Percentiles rank a stretch among this genome's conserved stretches.
These are phyloP conservation scores for Solanum dulcamara DNA, from an alignment of 257 asterid genomes.

Conservation along the genomic window DNA sequence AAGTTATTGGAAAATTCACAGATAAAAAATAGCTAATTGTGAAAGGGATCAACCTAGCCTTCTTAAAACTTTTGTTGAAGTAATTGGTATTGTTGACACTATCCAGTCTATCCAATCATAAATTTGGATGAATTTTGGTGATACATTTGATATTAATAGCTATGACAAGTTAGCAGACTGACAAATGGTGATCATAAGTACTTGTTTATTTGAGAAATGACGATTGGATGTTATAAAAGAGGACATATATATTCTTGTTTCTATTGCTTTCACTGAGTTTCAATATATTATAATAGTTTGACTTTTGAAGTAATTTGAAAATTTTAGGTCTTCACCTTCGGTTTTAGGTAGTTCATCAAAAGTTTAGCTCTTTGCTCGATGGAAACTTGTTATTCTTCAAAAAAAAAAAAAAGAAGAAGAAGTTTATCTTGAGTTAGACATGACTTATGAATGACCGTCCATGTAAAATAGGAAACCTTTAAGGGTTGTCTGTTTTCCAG, in stretches of 20 bases:
- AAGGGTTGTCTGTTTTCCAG: no score
- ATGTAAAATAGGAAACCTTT: no score
- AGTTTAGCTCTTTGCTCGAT: not conserved
- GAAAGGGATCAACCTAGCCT: no score
- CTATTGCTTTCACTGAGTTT: not conserved
- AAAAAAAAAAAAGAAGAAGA: no score
- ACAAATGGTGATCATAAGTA: constrained; percentile 69
- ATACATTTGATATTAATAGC: constrained; percentile 31
- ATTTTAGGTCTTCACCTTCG: not conserved
- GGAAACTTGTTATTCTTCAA: not conserved
- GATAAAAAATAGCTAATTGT: constrained; percentile 58
- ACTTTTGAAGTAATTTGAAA: not conserved
- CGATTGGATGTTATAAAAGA: not conserved
- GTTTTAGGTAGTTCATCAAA: not conserved
- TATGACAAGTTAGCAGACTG: constrained; percentile 54
- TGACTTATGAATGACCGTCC: no score
- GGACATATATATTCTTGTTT: not conserved
- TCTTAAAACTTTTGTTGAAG: no score
- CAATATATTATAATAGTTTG: not conserved
- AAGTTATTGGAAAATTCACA: constrained; percentile 65
- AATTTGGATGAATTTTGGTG: constrained; percentile 77
- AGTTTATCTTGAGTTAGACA: no score
- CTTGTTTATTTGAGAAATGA: constrained; percentile 35
- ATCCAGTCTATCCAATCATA: constrained; percentile 58
- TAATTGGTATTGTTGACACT: no score